These are phyloP conservation scores for Epicoccum sorghinum DNA, from an alignment of 2,329 filamentous ascomycete genomes.

Conservation along the genomic window DNA sequence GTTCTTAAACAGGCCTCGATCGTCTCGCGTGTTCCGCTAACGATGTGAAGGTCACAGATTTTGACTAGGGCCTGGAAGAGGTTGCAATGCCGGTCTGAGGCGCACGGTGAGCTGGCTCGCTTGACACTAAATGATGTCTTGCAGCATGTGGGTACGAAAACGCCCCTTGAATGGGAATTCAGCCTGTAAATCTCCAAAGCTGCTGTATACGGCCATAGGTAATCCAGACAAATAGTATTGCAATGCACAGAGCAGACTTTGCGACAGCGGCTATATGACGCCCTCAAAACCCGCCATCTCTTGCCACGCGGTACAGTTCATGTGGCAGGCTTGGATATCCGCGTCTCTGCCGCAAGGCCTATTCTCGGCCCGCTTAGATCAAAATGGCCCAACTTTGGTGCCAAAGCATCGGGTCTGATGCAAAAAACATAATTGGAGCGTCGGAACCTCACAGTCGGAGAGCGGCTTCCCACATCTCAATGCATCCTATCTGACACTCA, in stretches of 20 bases:
- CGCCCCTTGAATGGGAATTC: constrained; percentile 4
- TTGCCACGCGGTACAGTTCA: not conserved
- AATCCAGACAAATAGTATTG: not conserved
- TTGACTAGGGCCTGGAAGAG: not conserved
- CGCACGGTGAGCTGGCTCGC: constrained; percentile 20
- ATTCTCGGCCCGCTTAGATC: constrained; percentile 19
- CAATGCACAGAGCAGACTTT: not conserved
- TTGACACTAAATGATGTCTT: constrained; percentile 20
- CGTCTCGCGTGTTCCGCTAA: constrained; percentile 3
- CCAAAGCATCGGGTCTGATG: constrained; percentile 18
- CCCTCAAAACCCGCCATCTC: not conserved
- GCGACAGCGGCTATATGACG: not conserved
- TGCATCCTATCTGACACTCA: constrained; percentile 19
- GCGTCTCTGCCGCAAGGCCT: constrained; percentile 15
- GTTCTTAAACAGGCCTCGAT: not conserved
- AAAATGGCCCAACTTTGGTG: constrained; percentile 15
- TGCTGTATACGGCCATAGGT: constrained; percentile 1
- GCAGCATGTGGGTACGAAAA: constrained; percentile 19
- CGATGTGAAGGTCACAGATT: constrained; percentile 4
- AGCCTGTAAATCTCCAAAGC: not conserved
- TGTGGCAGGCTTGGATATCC: constrained; percentile 3
- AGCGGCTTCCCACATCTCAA: constrained; percentile 26
- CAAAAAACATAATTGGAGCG: constrained; percentile 26
- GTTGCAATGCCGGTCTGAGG: constrained; percentile 9
- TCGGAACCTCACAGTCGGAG: constrained; percentile 19